Evolutionary conservation across 306 rosid genomes (phyloP).

Genomic region (Pachyrhizus erosus): DNA sequence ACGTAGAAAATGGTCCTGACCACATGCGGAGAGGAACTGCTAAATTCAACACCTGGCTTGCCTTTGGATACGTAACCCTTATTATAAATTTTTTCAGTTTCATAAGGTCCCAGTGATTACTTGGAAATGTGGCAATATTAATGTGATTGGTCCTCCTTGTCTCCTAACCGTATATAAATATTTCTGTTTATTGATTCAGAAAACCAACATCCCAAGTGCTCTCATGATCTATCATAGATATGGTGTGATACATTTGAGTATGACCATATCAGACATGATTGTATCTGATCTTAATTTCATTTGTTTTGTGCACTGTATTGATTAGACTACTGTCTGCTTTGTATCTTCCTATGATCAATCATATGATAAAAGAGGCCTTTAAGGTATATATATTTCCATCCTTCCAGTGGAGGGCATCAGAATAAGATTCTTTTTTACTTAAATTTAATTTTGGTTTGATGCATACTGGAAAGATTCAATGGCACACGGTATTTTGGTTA

Average conservation of each 20-base stretch:
- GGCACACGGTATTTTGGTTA: constrained; percentile 18
- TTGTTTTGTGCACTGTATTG: constrained; percentile 35
- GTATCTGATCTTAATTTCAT: constrained; percentile 32
- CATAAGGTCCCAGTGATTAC: constrained; percentile 54
- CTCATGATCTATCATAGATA: constrained; percentile 76
- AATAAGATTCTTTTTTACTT: constrained; percentile 3
- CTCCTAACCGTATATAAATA: constrained; percentile 29
- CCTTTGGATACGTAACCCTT: constrained; percentile 39
- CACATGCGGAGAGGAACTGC: constrained; percentile 57
- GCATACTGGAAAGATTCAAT: constrained; percentile 19
- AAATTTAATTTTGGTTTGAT: constrained; percentile 14
- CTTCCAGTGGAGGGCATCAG: constrained; percentile 25
- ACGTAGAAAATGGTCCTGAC: constrained; percentile 49
- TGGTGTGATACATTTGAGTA: constrained; percentile 50
- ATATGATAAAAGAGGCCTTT: constrained; percentile 9
- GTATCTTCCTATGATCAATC: constrained; percentile 40
- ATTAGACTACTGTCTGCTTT: constrained; percentile 29
- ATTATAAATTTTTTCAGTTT: neutral
- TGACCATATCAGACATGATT: constrained; percentile 47
- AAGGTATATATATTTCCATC: constrained; percentile 16
- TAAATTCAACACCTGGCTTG: constrained; percentile 51
- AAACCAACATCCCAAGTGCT: constrained; percentile 86
- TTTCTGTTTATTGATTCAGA: constrained; percentile 30
- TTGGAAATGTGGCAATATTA: constrained; percentile 62
- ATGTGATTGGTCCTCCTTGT: constrained; percentile 56